These are phyloP conservation scores for Schizophyllum amplum DNA, from an alignment of 1,284 basidiomycete genomes.

Conservation along the genomic window DNA sequence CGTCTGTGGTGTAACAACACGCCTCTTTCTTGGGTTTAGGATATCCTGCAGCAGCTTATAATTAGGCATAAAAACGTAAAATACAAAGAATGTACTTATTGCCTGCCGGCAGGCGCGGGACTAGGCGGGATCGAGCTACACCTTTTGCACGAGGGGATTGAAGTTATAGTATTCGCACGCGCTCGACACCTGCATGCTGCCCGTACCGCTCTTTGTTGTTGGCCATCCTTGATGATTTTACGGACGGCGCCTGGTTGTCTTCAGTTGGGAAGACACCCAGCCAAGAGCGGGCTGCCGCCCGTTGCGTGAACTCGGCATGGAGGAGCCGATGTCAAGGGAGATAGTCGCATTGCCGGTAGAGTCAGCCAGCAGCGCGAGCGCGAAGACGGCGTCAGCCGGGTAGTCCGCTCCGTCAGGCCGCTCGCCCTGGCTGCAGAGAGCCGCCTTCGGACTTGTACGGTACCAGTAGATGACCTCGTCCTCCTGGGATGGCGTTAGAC, in stretches of 20 bases:
- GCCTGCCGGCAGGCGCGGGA: neutral
- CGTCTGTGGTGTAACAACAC: neutral
- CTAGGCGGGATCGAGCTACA: too few relatives aligned
- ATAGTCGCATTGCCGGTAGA: slow-evolving; percentile 19
- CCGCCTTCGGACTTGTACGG: slow-evolving; percentile 22
- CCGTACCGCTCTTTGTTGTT: slow-evolving; percentile 18
- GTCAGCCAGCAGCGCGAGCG: slow-evolving; percentile 22
- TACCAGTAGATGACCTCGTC: slow-evolving; percentile 28
- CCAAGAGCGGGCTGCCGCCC: slow-evolving; percentile 20
- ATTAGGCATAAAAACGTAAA: neutral
- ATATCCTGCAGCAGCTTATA: neutral
- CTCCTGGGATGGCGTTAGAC: slow-evolving; percentile 10
- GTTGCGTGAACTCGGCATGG: slow-evolving; percentile 17
- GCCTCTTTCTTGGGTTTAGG: neutral
- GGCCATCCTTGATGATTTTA: slow-evolving; percentile 22
- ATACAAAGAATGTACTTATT: neutral
- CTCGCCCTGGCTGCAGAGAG: slow-evolving; percentile 19
- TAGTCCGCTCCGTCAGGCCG: slow-evolving; percentile 20
- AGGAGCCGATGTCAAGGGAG: too few relatives aligned
- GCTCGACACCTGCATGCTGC: slow-evolving; percentile 17
- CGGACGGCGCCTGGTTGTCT: slow-evolving; percentile 24
- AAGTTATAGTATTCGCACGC: slow-evolving; percentile 20
- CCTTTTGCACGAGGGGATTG: slow-evolving; percentile 20
- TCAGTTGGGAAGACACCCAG: slow-evolving; percentile 23
- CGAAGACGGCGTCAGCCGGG: slow-evolving; percentile 26